phyloP scores from a whole-genome alignment of 345 rosid genomes.

The Microcos paniculata region DNA sequence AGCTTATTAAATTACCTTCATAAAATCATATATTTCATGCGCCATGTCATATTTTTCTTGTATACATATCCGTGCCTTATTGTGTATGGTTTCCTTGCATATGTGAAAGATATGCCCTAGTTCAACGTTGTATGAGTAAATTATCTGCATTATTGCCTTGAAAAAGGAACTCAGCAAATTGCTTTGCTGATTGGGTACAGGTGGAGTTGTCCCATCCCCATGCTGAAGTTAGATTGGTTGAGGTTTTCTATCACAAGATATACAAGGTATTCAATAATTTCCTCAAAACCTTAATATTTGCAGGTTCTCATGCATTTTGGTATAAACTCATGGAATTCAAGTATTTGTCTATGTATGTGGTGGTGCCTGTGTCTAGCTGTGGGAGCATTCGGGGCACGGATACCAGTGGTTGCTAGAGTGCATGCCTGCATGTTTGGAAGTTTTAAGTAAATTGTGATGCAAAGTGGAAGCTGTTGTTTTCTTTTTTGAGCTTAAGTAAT shows the following conservation, averaged over 20 bases:
- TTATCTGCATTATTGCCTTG: background rate
- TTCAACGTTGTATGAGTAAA: background rate
- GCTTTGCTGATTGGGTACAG: slow-evolving; percentile 31
- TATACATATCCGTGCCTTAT: background rate
- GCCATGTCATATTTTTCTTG: background rate
- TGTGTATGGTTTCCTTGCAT: background rate
- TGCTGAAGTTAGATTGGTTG: slow-evolving; percentile 67
- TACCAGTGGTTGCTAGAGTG: no score
- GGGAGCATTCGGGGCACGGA: no score
- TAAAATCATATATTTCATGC: background rate
- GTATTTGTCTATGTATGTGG: background rate
- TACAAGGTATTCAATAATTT: slow-evolving; percentile 48
- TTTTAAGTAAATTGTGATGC: background rate
- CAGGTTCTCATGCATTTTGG: no score
- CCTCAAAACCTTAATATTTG: background rate
- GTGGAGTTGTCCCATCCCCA: slow-evolving; percentile 65
- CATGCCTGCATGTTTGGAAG: background rate
- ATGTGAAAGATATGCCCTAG: background rate
- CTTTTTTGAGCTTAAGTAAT: background rate
- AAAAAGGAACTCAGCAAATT: background rate
- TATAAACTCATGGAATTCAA: background rate
- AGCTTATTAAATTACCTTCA: background rate
- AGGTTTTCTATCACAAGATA: slow-evolving; percentile 74
- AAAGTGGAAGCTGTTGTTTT: background rate
- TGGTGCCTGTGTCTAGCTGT: background rate